phyloP scores from a whole-genome alignment of 495 filamentous ascomycete species.

The Podospora australis region DNA sequence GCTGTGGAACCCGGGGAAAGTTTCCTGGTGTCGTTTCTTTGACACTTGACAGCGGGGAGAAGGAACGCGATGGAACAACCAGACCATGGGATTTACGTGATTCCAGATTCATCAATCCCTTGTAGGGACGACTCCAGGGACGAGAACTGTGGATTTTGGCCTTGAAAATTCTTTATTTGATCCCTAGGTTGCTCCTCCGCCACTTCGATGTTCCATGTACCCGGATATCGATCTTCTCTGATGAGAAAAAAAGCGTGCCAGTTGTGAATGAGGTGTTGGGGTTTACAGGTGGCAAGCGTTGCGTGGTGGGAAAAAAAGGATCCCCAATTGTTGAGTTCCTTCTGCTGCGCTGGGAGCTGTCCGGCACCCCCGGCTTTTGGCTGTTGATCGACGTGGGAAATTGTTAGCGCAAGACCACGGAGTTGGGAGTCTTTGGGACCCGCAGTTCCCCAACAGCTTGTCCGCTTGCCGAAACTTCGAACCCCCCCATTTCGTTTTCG shows the following conservation, averaged over 20 bases:
- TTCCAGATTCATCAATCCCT: too few species aligned
- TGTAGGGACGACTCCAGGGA: too few species aligned
- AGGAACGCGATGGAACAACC: background rate
- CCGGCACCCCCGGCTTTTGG: slow-evolving; percentile 7
- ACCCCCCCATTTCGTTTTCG: too few species aligned
- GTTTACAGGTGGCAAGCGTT: background rate
- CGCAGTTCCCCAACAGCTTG: slow-evolving; percentile 40
- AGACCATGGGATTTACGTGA: background rate
- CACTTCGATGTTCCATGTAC: too few species aligned
- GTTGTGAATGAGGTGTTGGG: too few species aligned
- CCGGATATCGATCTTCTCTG: too few species aligned
- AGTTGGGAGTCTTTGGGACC: too few species aligned
- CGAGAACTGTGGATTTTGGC: too few species aligned
- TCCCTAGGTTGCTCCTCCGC: too few species aligned
- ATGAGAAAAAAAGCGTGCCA: too few species aligned
- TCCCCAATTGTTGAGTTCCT: slow-evolving; percentile 29
- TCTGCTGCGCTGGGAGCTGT: slow-evolving; percentile 5
- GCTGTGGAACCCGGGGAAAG: slow-evolving; percentile 19
- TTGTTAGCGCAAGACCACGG: slow-evolving; percentile 19
- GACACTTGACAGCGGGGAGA: background rate
- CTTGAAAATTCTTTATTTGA: too few species aligned
- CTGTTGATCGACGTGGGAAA: slow-evolving; percentile 18
- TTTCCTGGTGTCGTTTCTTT: background rate
- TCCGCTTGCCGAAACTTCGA: slow-evolving; percentile 21
- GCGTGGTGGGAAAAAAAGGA: background rate